phyloP scores from a whole-genome alignment of 257 asterid species.

The Fraxinus americana region DNA sequence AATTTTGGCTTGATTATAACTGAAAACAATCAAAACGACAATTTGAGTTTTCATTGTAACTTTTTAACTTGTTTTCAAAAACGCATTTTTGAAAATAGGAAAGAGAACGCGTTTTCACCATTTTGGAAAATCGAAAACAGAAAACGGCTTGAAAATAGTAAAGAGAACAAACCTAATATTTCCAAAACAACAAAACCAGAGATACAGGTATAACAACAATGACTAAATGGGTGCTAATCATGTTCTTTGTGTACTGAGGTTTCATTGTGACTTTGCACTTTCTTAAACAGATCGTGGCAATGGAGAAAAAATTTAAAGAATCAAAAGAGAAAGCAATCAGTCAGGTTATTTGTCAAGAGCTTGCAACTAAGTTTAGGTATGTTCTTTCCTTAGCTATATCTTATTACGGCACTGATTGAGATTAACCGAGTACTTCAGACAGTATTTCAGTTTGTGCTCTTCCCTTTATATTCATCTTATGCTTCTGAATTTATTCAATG shows the following conservation, averaged over 20 bases:
- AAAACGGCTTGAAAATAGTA: too few relatives aligned
- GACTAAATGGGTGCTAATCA: background rate
- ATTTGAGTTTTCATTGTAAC: too few relatives aligned
- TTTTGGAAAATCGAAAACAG: too few relatives aligned
- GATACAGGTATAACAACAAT: background rate
- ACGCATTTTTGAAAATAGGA: too few relatives aligned
- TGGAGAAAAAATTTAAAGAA: slow-evolving; percentile 55
- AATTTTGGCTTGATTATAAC: too few relatives aligned
- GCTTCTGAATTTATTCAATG: slow-evolving; percentile 1
- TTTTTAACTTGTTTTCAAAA: too few relatives aligned
- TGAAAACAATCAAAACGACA: too few relatives aligned
- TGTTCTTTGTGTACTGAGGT: background rate
- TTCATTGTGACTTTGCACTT: background rate
- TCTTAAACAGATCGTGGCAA: slow-evolving; percentile 51
- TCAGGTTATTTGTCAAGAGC: slow-evolving; percentile 54
- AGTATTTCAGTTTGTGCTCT: slow-evolving; percentile 11
- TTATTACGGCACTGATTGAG: slow-evolving; percentile 16
- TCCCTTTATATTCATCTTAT: background rate
- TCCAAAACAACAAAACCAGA: background rate
- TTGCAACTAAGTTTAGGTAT: slow-evolving; percentile 76
- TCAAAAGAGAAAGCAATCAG: slow-evolving; percentile 35
- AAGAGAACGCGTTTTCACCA: too few relatives aligned
- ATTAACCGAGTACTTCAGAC: background rate
- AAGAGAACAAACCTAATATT: background rate
- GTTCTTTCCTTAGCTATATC: slow-evolving; percentile 10